Evolutionary conservation across 371 early-diverging fungal genomes (phyloP).

Genomic region (Rhizomucor miehei): DNA sequence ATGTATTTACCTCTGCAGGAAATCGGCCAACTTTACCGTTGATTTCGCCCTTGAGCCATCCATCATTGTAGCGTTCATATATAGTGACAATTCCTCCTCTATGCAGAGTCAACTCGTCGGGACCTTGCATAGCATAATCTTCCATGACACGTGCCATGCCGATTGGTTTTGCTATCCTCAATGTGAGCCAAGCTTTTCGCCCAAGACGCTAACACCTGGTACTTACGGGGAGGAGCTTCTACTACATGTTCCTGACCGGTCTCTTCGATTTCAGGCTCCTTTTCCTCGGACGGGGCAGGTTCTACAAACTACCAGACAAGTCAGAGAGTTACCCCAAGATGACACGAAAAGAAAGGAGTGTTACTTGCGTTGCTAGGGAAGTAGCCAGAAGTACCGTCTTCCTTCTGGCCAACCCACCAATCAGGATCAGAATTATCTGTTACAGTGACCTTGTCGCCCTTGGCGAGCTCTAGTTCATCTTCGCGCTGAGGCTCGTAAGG

Average conservation of each 20-base stretch:
- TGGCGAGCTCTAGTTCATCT: conserved; percentile 56
- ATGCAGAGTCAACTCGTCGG: conserved; percentile 65
- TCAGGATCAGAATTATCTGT: conserved; percentile 46
- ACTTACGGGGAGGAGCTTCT: conserved; percentile 5
- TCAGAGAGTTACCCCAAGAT: background rate
- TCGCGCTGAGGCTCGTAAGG: conserved; percentile 44
- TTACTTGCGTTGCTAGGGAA: conserved; percentile 72
- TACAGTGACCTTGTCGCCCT: conserved; percentile 55
- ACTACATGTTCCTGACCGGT: conserved; percentile 1
- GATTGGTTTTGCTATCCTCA: conserved; percentile 24
- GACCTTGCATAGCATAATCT: conserved; percentile 67
- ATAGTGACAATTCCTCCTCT: conserved; percentile 67
- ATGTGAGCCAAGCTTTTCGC: background rate
- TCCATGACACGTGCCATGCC: conserved; percentile 62
- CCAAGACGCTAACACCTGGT: background rate
- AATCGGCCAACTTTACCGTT: conserved; percentile 69
- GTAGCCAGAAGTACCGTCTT: conserved; percentile 57
- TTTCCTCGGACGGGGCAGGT: background rate
- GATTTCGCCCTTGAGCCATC: conserved; percentile 71
- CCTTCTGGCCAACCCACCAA: conserved; percentile 68
- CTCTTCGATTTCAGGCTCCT: background rate
- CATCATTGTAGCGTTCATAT: conserved; percentile 59
- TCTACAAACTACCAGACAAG: conserved; percentile 22
- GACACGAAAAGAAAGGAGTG: conserved; percentile 1
- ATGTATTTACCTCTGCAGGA: conserved; percentile 56